These are phyloP conservation scores for Dictyostelium brefeldianum DNA, from an alignment of 78 protist genomes.

Conservation along the genomic window DNA sequence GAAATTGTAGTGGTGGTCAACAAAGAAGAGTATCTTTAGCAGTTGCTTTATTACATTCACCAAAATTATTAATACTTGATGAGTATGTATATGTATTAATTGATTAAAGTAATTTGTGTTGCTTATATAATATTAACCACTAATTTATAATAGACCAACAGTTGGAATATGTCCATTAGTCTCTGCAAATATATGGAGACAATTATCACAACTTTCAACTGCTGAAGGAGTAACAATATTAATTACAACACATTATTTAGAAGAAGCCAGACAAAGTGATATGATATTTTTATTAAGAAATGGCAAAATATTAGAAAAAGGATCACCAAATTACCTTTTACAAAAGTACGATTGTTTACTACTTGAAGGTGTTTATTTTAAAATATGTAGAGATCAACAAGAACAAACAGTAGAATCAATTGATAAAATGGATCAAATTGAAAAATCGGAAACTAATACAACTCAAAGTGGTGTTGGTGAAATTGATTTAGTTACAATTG, in stretches of 20 bases:
- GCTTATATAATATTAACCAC: too few relatives aligned
- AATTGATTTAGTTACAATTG: background rate
- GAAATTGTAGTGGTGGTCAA: slow-evolving; percentile 74
- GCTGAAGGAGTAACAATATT: slow-evolving; percentile 46
- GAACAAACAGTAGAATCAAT: background rate
- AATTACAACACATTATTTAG: slow-evolving; percentile 85
- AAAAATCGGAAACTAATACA: too few relatives aligned
- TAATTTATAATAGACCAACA: background rate
- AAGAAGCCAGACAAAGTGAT: slow-evolving; percentile 67
- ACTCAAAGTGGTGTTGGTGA: background rate
- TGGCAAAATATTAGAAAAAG: slow-evolving; percentile 46
- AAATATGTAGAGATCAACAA: background rate
- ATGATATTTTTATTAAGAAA: slow-evolving; percentile 21
- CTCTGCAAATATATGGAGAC: slow-evolving; percentile 48
- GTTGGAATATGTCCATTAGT: slow-evolving; percentile 64
- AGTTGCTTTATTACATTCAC: slow-evolving; percentile 61
- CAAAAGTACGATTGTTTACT: background rate
- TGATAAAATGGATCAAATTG: background rate
- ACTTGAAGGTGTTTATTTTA: slow-evolving; percentile 46
- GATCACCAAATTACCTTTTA: slow-evolving; percentile 14
- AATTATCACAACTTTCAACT: slow-evolving; percentile 24
- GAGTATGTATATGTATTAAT: background rate
- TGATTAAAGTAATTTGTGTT: slow-evolving; percentile 22
- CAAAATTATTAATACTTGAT: slow-evolving; percentile 64
- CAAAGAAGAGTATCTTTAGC: slow-evolving; percentile 75